Conservation (phyloP, 495 filamentous ascomycete genomes). For the Penicillium daleae region DNA sequence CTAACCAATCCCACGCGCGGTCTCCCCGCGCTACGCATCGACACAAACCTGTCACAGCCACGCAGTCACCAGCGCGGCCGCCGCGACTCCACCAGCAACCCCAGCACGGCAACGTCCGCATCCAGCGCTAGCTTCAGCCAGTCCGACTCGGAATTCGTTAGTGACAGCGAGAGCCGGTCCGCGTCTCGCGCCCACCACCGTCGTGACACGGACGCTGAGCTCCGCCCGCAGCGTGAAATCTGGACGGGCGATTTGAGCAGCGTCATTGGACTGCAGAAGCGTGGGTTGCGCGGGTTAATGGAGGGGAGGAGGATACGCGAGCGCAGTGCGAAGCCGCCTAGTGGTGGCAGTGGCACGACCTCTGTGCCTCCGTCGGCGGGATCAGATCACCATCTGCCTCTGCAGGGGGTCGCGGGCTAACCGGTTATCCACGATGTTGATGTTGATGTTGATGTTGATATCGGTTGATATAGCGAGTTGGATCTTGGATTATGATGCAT, state of each 20-base stretch:
- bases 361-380: slow-evolving; percentile 22
- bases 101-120: slow-evolving; percentile 46
- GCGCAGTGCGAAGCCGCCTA: slow-evolving; percentile 50
- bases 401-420: slow-evolving; percentile 29
- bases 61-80: slow-evolving; percentile 27
- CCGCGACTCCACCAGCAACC: slow-evolving; percentile 46
- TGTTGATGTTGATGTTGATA: neutral
- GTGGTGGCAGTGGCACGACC: slow-evolving; percentile 26
- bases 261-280: slow-evolving; percentile 95
- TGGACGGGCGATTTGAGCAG: slow-evolving; percentile 87
- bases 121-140: slow-evolving; percentile 49
- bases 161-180: slow-evolving; percentile 29
- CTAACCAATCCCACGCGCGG: slow-evolving; percentile 36
- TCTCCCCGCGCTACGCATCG: slow-evolving; percentile 49
- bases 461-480: neutral
- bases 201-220: slow-evolving; percentile 38
- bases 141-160: slow-evolving; percentile 46
- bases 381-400: slow-evolving; percentile 24
- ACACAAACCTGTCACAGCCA: slow-evolving; percentile 44
- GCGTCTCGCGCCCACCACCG: slow-evolving; percentile 30
- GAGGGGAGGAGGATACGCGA: slow-evolving; percentile 89
- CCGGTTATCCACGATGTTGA: neutral
- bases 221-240: slow-evolving; percentile 54
- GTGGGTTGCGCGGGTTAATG: slow-evolving; percentile 90
- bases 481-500: neutral